Conservation (phyloP, 805 yeast species). For the Hanseniaspora occidentalis region DNA sequence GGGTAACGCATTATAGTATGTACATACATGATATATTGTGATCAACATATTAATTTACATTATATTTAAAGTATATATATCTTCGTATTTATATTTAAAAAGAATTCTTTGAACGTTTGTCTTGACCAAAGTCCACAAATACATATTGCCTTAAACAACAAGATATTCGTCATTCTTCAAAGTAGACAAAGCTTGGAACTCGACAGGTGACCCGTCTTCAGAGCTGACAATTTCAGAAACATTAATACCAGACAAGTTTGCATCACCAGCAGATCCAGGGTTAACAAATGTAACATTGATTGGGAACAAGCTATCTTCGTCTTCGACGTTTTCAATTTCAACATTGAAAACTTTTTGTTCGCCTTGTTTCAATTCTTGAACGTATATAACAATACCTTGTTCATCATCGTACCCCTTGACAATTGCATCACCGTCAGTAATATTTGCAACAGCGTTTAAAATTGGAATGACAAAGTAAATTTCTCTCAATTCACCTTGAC, state of each 20-base stretch:
- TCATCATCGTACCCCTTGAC: slow-evolving; percentile 49
- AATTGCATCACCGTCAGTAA: slow-evolving; percentile 39
- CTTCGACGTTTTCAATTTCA: slow-evolving; percentile 47
- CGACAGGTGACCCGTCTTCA: slow-evolving; percentile 44
- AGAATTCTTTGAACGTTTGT: too few species aligned
- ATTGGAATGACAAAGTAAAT: slow-evolving; percentile 49
- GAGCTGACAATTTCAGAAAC: slow-evolving; percentile 44
- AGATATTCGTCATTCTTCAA: slow-evolving; percentile 47
- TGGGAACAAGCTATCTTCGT: slow-evolving; percentile 84
- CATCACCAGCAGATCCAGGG: slow-evolving; percentile 27
- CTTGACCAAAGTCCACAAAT: neutral
- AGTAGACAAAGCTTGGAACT: slow-evolving; percentile 54
- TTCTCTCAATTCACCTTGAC: slow-evolving; percentile 37
- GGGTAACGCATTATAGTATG: too few species aligned
- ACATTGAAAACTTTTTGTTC: slow-evolving; percentile 70
- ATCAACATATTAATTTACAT: too few species aligned
- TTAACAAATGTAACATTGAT: slow-evolving; percentile 55
- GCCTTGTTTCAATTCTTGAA: slow-evolving; percentile 41
- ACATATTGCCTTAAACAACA: slow-evolving; percentile 32
- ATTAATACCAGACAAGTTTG: slow-evolving; percentile 54
- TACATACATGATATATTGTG: too few species aligned
- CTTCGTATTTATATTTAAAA: too few species aligned
- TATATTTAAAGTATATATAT: too few species aligned
- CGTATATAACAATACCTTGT: slow-evolving; percentile 50
- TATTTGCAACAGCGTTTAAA: slow-evolving; percentile 28